A percentile compares a stretch with the other conserved stretches of the same genome.
These are phyloP conservation scores for Erigeron canadensis DNA, from an alignment of 129 eudicot species.

Conservation along the genomic window DNA sequence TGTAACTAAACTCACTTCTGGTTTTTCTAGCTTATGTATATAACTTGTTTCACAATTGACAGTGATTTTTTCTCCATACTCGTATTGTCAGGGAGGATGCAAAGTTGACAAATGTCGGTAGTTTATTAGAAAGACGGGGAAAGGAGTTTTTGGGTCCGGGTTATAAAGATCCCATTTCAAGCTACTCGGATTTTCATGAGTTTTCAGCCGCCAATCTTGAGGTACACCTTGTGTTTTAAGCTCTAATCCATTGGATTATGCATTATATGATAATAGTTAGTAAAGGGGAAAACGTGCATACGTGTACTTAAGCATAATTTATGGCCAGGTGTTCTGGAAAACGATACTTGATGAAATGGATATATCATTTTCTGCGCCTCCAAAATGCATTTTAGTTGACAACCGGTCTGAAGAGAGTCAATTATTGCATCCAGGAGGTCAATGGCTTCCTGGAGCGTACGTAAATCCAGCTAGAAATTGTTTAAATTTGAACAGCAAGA, in stretches of 20 bases:
- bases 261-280: neutral
- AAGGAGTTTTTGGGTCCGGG: conserved; percentile 60
- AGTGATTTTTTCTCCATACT: conserved; percentile 17
- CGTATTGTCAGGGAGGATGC: conserved; percentile 49
- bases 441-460: conserved; percentile 81
- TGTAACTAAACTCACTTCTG: too few species aligned
- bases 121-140: conserved; percentile 65
- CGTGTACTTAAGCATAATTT: neutral
- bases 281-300: too few species aligned
- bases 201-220: conserved; percentile 80
- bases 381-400: conserved; percentile 54
- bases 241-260: neutral
- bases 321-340: conserved; percentile 63
- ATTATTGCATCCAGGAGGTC: conserved; percentile 61
- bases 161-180: conserved; percentile 80
- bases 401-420: conserved; percentile 42
- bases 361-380: conserved; percentile 62
- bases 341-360: conserved; percentile 61
- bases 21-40: conserved; percentile 1
- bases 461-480: conserved; percentile 76
- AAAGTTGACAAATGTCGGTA: conserved; percentile 61
- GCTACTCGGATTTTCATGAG: conserved; percentile 71
- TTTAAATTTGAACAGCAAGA: conserved; percentile 47
- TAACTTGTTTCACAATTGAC: conserved; percentile 8
- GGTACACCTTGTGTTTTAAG: conserved; percentile 32